Base-by-base conservation (phyloP, 2,329 filamentous ascomycete genomes). In the Ophiocordyceps sinensis region DNA sequence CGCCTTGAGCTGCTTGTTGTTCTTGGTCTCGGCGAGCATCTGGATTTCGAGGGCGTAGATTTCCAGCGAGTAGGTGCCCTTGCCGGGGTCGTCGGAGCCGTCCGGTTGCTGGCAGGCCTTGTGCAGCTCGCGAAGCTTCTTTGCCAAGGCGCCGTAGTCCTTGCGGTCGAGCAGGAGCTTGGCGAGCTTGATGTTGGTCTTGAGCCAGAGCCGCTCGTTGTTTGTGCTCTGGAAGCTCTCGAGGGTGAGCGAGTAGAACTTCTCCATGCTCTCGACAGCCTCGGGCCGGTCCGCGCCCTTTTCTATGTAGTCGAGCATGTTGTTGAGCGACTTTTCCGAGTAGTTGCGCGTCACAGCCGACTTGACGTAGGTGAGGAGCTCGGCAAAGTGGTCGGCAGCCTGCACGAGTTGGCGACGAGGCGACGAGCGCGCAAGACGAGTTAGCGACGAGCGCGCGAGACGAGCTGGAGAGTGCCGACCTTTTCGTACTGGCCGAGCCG, bases 251-350 rank as follows among this genome's bases (percentile, higher is more conserved):
- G 85, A 89, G 63, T 96, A 98, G 68, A 98, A 94, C 48, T 85
- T 75, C 59, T 95, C 89, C 79, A 96, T 93, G 53, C 82, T 82
- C 21, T 83, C 79, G 36, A 79, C 76, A 8, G 78, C 74, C 43
- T 81, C 80, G 32, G 77, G 63, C 26, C 77, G 79, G 21, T 81
- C 73, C 12, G 77, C 71, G n/a, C 77, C 84, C 64, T 95, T 96
- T 62, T 96, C 89, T 49, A 98, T 91, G 59, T 83, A 94, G 65
- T 96, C 91, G 37, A 98, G 78, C 81, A 98, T 94, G 61, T 95
- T 96, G 66, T 96, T 96, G 67, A 98, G 94, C 12, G 89, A 96
- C 61, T 96, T 96, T 63, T 98, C 91, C 2, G 91, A 95, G 64
- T 96, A 96, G 64, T 96, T 98, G 47, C 91, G 79, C 34, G 91